phyloP scores from a whole-genome alignment of 2,329 filamentous ascomycete species.

The Emmonsiellopsis sp. region DNA sequence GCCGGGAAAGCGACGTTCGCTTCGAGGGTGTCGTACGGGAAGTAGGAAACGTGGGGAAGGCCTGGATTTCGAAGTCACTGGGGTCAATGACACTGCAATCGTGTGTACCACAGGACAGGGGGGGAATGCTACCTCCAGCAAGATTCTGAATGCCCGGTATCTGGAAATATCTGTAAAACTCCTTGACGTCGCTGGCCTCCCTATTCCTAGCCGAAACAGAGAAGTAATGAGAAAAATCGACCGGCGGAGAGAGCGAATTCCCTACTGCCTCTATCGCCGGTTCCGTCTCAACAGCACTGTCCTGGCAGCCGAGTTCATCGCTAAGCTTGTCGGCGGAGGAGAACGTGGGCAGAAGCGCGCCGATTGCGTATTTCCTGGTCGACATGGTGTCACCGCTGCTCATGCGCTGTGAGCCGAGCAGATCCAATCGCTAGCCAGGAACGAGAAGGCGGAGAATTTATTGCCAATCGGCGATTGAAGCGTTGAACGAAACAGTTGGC shows the following conservation, averaged over 20 bases:
- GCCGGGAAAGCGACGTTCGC: conserved; percentile 65
- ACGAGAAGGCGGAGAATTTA: too few species aligned
- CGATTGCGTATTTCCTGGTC: not conserved
- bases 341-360: not conserved
- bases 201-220: conserved; percentile 60
- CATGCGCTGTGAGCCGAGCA: not conserved
- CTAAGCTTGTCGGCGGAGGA: not conserved
- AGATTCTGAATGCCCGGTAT: conserved; percentile 54
- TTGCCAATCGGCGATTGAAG: too few species aligned
- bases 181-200: conserved; percentile 59
- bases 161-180: conserved; percentile 74
- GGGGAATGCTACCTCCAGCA: conserved; percentile 41
- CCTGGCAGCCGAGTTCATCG: not conserved
- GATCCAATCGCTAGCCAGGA: too few species aligned
- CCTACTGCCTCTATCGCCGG: not conserved
- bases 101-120: conserved; percentile 38
- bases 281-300: not conserved
- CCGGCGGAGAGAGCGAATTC: conserved; percentile 34
- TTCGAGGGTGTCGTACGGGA: conserved; percentile 86
- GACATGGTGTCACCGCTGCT: not conserved
- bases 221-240: conserved; percentile 71
- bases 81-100: conserved; percentile 3
- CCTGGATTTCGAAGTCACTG: conserved; percentile 38
- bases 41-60: conserved; percentile 70
- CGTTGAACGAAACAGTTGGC: too few species aligned